Evolutionary conservation across 768 basidiomycete genomes (phyloP), one percentile per base, ranked within the genome.

Genomic region (Lentinula sp.): DNA sequence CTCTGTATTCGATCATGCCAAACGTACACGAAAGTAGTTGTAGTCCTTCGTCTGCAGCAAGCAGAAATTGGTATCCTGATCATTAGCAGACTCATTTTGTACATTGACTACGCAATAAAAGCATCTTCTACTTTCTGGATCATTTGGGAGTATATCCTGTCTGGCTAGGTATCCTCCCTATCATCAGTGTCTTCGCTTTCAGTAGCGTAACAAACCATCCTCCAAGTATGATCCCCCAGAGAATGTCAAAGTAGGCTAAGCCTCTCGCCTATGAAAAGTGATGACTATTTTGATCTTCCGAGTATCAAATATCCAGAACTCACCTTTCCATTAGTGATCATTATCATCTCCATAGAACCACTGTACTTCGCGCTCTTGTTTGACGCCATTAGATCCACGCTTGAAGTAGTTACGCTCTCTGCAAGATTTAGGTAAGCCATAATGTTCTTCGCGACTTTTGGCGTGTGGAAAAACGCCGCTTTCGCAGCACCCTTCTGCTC

Each of bases 401-500:
- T 37, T 13, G 46, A 16, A 61, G 59, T 0, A 72, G 77, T 28
- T 0, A 73, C 74, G 68, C 89, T 88, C 15, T 62, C 69, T 4
- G 71, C 69, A 53, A 78, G 55, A 15, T 67, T 67, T 35, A 87
- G 70, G 54, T 81, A 66, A 28, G 70, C 69, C 0, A 83, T 42
- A 12, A 87, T 69, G 61, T 90, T 90, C 35, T 75, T 70, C 2
- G 72, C 75, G 37, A 84, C 73, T 43, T 86, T 63, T 10, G 63
- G 62, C 0, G 74, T 77, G 62, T 90, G 88, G 4, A 65, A 66
- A n/a, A 18, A n/a, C 1, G 55, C 23, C 0, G 74, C 74, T 68
- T 90, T 90, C 12, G 61, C 69, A 1, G 71, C 69, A 51, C 77
- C 85, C 65, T 88, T 88, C 70, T 88, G 83, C 69, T 88, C 88